These are phyloP conservation scores for Acacia acuminata DNA, from an alignment of 306 rosid species.

Conservation along the genomic window DNA sequence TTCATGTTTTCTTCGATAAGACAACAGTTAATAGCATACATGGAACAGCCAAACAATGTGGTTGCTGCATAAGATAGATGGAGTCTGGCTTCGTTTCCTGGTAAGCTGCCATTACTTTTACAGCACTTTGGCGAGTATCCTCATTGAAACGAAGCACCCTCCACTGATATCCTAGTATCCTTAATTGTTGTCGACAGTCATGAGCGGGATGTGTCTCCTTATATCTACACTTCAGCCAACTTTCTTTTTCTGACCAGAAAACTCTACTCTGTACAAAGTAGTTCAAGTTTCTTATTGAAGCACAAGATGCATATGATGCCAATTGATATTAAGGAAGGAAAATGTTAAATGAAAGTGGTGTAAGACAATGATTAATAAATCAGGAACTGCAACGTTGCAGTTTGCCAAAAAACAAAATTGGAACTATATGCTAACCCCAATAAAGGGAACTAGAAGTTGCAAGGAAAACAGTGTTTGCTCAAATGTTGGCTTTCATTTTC, in stretches of 20 bases:
- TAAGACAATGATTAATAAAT: neutral
- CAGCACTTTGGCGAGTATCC: slow-evolving; percentile 83
- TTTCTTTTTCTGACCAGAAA: slow-evolving; percentile 63
- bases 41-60: slow-evolving; percentile 91
- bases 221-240: slow-evolving; percentile 69
- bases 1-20: neutral
- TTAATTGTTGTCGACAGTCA: slow-evolving; percentile 45
- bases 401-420: neutral
- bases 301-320: neutral
- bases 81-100: slow-evolving; percentile 52
- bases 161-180: slow-evolving; percentile 89
- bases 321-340: neutral
- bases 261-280: slow-evolving; percentile 46
- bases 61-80: slow-evolving; percentile 77
- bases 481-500: neutral
- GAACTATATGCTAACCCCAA: neutral
- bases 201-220: slow-evolving; percentile 48
- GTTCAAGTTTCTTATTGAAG: neutral
- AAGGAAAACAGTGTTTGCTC: neutral
- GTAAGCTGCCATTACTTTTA: slow-evolving; percentile 67
- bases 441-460: neutral
- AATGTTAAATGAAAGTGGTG: neutral
- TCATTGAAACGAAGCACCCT: slow-evolving; percentile 83
- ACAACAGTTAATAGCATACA: slow-evolving; percentile 48
- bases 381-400: neutral